phyloP scores from a whole-genome alignment of 805 yeast genomes.

The Candida wancherniae region DNA sequence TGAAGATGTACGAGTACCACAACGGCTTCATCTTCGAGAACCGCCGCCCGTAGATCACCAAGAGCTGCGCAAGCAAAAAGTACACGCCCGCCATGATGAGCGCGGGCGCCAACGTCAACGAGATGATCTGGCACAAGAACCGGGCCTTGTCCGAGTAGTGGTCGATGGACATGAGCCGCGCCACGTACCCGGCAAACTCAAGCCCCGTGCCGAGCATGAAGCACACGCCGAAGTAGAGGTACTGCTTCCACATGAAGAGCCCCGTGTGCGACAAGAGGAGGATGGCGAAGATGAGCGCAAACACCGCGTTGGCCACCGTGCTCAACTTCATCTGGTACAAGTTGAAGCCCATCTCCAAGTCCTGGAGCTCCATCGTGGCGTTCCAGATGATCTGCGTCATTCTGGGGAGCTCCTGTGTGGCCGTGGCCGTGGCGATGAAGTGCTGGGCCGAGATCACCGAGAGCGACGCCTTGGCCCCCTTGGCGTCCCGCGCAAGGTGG shows the following conservation, averaged over 20 bases:
- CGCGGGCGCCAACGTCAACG: conserved; percentile 76
- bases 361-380: conserved; percentile 19
- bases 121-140: conserved; percentile 60
- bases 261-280: conserved; percentile 12
- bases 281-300: conserved; percentile 17
- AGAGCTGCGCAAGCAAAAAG: conserved; percentile 60
- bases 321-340: conserved; percentile 16
- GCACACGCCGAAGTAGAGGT: conserved; percentile 63
- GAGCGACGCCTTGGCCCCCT: conserved; percentile 21
- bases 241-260: conserved; percentile 41
- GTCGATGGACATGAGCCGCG: conserved; percentile 46
- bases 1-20: conserved; percentile 59
- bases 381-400: conserved; percentile 17
- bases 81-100: conserved; percentile 83
- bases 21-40: conserved; percentile 53
- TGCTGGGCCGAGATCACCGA: conserved; percentile 17
- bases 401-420: conserved; percentile 17
- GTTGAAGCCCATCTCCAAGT: conserved; percentile 17
- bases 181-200: conserved; percentile 67
- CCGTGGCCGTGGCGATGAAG: conserved; percentile 21
- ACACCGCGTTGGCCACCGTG: conserved; percentile 9
- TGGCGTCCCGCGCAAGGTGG: conserved; percentile 12
- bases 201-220: conserved; percentile 52
- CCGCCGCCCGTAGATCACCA: conserved; percentile 45
- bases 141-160: conserved; percentile 21